Percentiles rank a stretch among this genome's conserved stretches.
Evolutionary conservation across 1,139 yeast species (phyloP).

Genomic region (Sugiyamaella novakii): DNA sequence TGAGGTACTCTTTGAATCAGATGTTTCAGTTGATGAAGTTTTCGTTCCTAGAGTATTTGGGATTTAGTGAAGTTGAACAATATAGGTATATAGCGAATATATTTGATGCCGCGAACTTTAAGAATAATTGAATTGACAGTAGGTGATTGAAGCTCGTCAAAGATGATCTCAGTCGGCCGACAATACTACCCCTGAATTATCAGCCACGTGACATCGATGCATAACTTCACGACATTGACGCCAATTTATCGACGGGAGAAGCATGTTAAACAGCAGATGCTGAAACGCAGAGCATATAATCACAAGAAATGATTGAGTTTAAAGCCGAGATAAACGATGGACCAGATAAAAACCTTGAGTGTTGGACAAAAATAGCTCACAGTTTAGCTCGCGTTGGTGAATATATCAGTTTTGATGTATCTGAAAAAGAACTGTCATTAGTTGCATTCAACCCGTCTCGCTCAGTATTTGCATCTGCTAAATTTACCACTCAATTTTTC

Average conservation of each 20-base stretch:
- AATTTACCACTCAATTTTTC: conserved; percentile 25
- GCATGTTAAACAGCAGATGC: too few species aligned
- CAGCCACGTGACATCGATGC: not conserved
- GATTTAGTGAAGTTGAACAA: not conserved
- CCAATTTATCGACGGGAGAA: too few species aligned
- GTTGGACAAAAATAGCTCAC: conserved; percentile 28
- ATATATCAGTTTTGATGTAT: conserved; percentile 26
- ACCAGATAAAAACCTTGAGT: conserved; percentile 5
- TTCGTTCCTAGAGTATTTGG: conserved; percentile 10
- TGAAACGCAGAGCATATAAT: too few species aligned
- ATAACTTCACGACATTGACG: conserved; percentile 4
- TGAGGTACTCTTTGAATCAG: conserved; percentile 13
- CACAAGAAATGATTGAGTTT: conserved; percentile 17
- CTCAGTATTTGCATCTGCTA: conserved; percentile 26
- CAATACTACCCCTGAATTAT: too few species aligned
- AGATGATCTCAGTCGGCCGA: too few species aligned
- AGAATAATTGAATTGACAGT: too few species aligned
- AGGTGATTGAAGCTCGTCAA: too few species aligned
- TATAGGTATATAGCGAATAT: too few species aligned
- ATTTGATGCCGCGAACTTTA: too few species aligned
- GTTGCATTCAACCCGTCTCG: conserved; percentile 28
- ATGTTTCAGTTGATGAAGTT: not conserved
- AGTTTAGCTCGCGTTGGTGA: conserved; percentile 28
- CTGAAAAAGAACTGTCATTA: conserved; percentile 20
- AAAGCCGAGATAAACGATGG: conserved; percentile 8